Percentiles rank a stretch among this genome's conserved stretches.
Evolutionary conservation across 2,329 filamentous ascomycete species (phyloP).

Genomic region (Trichoderma pleuroti): DNA sequence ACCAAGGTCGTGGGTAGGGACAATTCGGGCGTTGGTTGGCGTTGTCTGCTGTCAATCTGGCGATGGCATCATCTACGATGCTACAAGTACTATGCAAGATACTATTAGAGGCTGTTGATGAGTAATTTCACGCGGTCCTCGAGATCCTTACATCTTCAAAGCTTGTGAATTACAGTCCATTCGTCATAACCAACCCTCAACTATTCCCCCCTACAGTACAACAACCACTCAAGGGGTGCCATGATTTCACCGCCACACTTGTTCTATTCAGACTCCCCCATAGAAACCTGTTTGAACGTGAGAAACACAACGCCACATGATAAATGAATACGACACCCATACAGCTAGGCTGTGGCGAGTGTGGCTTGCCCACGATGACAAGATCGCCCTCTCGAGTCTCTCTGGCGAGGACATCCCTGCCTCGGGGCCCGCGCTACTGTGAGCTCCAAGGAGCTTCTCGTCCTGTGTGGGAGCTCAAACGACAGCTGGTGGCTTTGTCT

Average conservation of each 20-base stretch:
- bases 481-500: background rate
- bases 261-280: background rate
- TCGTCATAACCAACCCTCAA: background rate
- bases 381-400: slow-evolving; percentile 2
- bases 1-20: background rate
- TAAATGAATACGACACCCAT: slow-evolving; percentile 14
- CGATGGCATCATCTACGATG: background rate
- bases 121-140: background rate
- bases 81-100: background rate
- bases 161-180: background rate
- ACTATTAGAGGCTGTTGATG: background rate
- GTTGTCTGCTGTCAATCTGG: background rate
- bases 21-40: background rate
- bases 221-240: slow-evolving; percentile 1
- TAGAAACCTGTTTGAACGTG: slow-evolving; percentile 7
- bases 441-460: background rate
- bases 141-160: background rate
- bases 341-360: slow-evolving; percentile 9
- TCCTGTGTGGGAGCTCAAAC: background rate
- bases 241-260: slow-evolving; percentile 1
- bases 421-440: background rate
- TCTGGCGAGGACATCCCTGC: background rate
- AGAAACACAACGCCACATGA: slow-evolving; percentile 3
- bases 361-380: background rate
- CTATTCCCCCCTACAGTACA: background rate